Percentiles rank a stretch among this genome's conserved stretches.
Conservation (phyloP, 2,329 filamentous ascomycete species). For the Nannizzia gypsea region DNA sequence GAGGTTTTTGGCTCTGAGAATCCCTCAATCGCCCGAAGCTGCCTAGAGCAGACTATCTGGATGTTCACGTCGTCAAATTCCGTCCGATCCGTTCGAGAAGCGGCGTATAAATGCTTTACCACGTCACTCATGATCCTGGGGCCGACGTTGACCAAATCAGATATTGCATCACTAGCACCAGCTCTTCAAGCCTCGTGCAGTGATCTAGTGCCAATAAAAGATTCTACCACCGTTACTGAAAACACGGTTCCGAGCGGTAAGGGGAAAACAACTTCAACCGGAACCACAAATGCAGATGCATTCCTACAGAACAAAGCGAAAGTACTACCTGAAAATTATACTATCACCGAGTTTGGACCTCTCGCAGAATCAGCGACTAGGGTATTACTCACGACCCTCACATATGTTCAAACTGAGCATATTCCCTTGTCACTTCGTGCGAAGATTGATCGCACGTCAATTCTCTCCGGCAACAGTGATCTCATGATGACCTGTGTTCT, state of each 20-base stretch:
- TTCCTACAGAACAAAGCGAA: constrained; percentile 46
- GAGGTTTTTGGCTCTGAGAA: constrained; percentile 48
- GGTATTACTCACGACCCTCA: constrained; percentile 54
- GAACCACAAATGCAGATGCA: constrained; percentile 56
- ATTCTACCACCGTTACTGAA: constrained; percentile 28
- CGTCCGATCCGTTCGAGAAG: constrained; percentile 44
- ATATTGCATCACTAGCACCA: constrained; percentile 50
- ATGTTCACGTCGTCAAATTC: constrained; percentile 49
- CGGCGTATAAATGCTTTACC: constrained; percentile 49
- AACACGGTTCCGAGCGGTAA: constrained; percentile 26
- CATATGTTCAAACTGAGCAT: constrained; percentile 51
- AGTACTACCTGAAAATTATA: constrained; percentile 7
- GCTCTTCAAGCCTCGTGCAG: constrained; percentile 59
- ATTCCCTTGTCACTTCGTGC: constrained; percentile 60
- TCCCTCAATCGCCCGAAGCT: constrained; percentile 49
- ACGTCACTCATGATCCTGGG: constrained; percentile 52
- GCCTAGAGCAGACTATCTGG: constrained; percentile 60
- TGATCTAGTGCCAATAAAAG: constrained; percentile 49
- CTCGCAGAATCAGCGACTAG: constrained; percentile 46
- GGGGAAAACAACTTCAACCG: constrained; percentile 24
- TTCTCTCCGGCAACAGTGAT: constrained; percentile 55
- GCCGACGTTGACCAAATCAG: constrained; percentile 53
- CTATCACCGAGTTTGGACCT: constrained; percentile 11
- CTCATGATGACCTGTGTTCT: constrained; percentile 73
- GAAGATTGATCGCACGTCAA: constrained; percentile 68